Evolutionary conservation across 805 yeast genomes (phyloP), one percentile per base, ranked within the genome.

Genomic region (Komagataella populi): DNA sequence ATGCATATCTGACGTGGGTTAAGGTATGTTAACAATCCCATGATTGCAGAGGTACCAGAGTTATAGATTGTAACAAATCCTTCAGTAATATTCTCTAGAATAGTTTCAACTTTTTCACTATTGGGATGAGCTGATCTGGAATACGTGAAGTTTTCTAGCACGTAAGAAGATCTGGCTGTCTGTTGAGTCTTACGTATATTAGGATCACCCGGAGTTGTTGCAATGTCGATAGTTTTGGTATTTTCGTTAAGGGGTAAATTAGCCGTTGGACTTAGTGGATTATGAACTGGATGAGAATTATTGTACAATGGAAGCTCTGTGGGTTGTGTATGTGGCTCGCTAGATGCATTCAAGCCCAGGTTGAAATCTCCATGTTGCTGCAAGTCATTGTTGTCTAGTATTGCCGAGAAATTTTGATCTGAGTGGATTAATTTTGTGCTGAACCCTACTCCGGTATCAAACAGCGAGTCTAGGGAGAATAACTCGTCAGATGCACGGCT

Each of bases 21-120:
- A 49, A 70, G 59, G 53, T 66, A 67, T 23, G 77, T 73, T 54
- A 77, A 58, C 16, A 72, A 68, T 1, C 78, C 81, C 69, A 66
- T 69, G 47, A 75, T 73, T 0, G 82, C 80, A 23, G 75, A 65
- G 6, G 78, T 65, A 1, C 82, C 81, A 1, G 80, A 73, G 47
- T 70, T 70, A 53, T 77, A 77, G 2, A 72, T 66, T 0, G 76
- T 71, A 0, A 72, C 77, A 56, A 71, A 60, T 2, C 74, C 73
- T 39, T 70, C 71, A 1, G 77, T 69, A 47, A 76, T 67, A 43
- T 68, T 66, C 46, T 68, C 70, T 17, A 77, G 59, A n/a, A 70
- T 70, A 50, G 64, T 67, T 57, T 77, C 81, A 17, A 72, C 74
- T 45, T 70, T 65, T 51, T 68, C 72, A 14, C 77, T 67, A 55